A percentile compares a stretch with the other conserved stretches of the same genome.
phyloP scores from a whole-genome alignment of 2,329 filamentous ascomycete genomes.

The Polytolypa hystricis region DNA sequence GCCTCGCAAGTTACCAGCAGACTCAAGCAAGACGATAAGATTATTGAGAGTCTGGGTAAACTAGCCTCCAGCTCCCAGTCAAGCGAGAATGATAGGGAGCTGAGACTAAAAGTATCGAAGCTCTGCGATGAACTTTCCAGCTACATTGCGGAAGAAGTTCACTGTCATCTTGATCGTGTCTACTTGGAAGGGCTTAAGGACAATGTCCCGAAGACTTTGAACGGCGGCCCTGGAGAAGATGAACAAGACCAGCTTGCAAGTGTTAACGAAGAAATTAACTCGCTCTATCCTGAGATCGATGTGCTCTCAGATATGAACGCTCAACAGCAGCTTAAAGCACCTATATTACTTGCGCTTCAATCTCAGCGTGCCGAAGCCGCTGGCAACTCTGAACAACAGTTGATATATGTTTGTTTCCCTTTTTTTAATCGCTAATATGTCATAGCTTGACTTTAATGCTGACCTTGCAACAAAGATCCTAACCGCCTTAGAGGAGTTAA shows the following conservation, averaged over 20 bases:
- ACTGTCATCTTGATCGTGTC: constrained; percentile 29
- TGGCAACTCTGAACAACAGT: constrained; percentile 21
- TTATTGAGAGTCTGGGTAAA: constrained; percentile 21
- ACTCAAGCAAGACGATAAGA: constrained; percentile 28
- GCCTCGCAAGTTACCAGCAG: constrained; percentile 22
- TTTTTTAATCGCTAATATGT: neutral
- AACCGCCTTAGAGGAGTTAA: constrained; percentile 25
- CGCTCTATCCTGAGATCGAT: constrained; percentile 30
- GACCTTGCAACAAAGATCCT: constrained; percentile 19
- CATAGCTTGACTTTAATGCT: constrained; percentile 6
- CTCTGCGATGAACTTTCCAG: constrained; percentile 22
- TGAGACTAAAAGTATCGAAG: constrained; percentile 19
- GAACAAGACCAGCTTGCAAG: constrained; percentile 13
- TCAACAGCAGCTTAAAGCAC: constrained; percentile 31
- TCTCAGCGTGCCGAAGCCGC: constrained; percentile 21
- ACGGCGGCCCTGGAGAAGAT: neutral
- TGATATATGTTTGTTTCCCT: constrained; percentile 22
- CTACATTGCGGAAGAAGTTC: constrained; percentile 27
- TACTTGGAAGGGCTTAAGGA: constrained; percentile 21
- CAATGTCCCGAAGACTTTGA: neutral
- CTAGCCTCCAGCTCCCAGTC: constrained; percentile 19
- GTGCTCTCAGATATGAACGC: constrained; percentile 32
- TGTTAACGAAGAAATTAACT: constrained; percentile 27
- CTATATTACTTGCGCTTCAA: constrained; percentile 27
- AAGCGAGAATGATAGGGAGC: constrained; percentile 19